Percentiles rank a stretch among this genome's conserved stretches.
phyloP scores from a whole-genome alignment of 2,329 filamentous ascomycete genomes.

The Thyridium curvatum region DNA sequence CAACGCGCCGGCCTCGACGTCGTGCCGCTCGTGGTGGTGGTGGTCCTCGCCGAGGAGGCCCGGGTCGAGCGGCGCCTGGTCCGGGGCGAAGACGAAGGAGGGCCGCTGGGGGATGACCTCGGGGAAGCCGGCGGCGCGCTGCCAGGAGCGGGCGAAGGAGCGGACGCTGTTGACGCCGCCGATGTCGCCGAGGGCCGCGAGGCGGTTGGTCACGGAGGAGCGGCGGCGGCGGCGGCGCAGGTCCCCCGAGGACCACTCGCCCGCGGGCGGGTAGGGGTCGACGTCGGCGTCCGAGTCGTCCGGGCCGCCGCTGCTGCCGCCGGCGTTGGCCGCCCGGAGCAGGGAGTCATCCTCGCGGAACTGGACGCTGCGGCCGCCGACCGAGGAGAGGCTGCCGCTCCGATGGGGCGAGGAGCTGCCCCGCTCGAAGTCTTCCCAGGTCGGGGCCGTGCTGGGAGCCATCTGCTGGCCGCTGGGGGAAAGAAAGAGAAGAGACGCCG shows the following conservation, averaged over 20 bases:
- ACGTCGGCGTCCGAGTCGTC: constrained; percentile 25
- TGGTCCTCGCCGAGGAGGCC: constrained; percentile 8
- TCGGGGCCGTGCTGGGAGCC: constrained; percentile 11
- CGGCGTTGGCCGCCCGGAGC: too few species aligned
- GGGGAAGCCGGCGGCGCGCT: constrained; percentile 79
- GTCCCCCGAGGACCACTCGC: constrained; percentile 15
- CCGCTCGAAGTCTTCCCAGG: constrained; percentile 41
- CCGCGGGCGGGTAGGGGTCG: constrained; percentile 14
- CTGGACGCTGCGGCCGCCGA: constrained; percentile 31
- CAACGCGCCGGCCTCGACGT: constrained; percentile 26
- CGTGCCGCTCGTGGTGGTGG: constrained; percentile 31
- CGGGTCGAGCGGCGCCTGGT: constrained; percentile 38
- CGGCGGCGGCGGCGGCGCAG: constrained; percentile 3
- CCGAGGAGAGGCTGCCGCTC: constrained; percentile 31
- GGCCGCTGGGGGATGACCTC: constrained; percentile 79
- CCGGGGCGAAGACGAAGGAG: constrained; percentile 62
- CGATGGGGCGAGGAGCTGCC: constrained; percentile 31
- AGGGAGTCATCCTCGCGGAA: constrained; percentile 38
- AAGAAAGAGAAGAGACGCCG: too few species aligned
- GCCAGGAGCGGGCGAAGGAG: constrained; percentile 89
- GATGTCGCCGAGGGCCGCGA: constrained; percentile 59
- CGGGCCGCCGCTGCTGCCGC: too few species aligned
- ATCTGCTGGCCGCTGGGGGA: too few species aligned
- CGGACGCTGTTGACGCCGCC: constrained; percentile 92
- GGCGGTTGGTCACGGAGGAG: constrained; percentile 45